These are phyloP conservation scores for Cordia subcordata DNA, from an alignment of 257 asterid genomes.

Conservation along the genomic window DNA sequence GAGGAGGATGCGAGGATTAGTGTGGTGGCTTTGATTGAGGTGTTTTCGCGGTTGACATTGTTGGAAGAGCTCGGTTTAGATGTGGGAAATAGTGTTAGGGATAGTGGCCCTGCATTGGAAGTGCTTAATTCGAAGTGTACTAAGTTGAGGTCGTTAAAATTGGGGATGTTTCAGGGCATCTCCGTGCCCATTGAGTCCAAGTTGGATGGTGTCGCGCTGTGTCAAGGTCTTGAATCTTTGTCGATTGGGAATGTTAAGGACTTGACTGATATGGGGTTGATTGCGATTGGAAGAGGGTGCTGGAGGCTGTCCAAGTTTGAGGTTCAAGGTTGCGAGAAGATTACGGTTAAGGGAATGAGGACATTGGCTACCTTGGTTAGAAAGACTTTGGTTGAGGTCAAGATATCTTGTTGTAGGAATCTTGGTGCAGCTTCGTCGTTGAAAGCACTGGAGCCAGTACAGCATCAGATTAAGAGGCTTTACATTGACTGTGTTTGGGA, in stretches of 20 bases:
- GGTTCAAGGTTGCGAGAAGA: slow-evolving; percentile 66
- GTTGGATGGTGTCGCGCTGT: slow-evolving; percentile 78
- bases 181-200: slow-evolving; percentile 64
- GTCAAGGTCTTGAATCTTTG: slow-evolving; percentile 60
- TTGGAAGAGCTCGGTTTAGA: slow-evolving; percentile 72
- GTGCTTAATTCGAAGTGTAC: slow-evolving; percentile 62
- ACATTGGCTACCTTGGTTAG: slow-evolving; percentile 59
- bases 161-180: slow-evolving; percentile 80
- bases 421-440: slow-evolving; percentile 55
- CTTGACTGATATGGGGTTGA: slow-evolving; percentile 83
- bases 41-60: slow-evolving; percentile 66
- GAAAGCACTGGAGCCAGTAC: slow-evolving; percentile 75
- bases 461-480: slow-evolving; percentile 63
- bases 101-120: slow-evolving; percentile 78
- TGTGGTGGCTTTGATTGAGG: slow-evolving; percentile 63
- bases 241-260: slow-evolving; percentile 70
- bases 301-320: slow-evolving; percentile 61
- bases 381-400: slow-evolving; percentile 64
- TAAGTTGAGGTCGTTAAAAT: slow-evolving; percentile 56
- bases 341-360: slow-evolving; percentile 73
- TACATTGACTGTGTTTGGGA: slow-evolving; percentile 87
- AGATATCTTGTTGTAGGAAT: slow-evolving; percentile 75
- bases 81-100: slow-evolving; percentile 61
- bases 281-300: slow-evolving; percentile 89
- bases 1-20: slow-evolving; percentile 57